Base-by-base conservation (phyloP, 2,329 filamentous ascomycete species). In the Botrytis paeoniae region DNA sequence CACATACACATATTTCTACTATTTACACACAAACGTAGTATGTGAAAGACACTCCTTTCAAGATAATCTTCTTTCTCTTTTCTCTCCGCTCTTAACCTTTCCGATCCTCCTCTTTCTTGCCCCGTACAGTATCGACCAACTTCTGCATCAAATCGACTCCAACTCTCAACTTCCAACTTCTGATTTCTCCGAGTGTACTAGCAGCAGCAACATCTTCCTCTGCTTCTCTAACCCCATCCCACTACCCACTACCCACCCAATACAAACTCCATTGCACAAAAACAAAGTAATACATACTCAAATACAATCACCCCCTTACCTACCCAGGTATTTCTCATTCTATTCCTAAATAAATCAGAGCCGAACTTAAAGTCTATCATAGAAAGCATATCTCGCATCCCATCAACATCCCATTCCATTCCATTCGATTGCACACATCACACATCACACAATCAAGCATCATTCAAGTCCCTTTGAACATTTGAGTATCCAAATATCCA, bases 81-180 rank as follows among this genome's bases (percentile, higher is more conserved):
- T 14, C 25, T n/a, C 12, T n/a, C 12, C 6, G 10, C 10, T 14
- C 25, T 51, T 3, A n/a, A n/a, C 10, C 48, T n/a, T n/a, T n/a
- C 1, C 25, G 2, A 6, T 5, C 25, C 5, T 51, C 4, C 25
- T 10, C 10, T n/a, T 0, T n/a, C 25, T 51, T 14, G 0, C 25
- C 48, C 10, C 48, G 10, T 51, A 3, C 25, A 3, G 10, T n/a
- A 51, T 51, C 12, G 22, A n/a, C 22, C 43, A 20, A 45, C 4
- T 37, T 14, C 4, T 39, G 39, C 12, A 39, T 14, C 12, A 39
- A 39, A 37, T 37, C 5, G 37, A 37, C 37, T 9, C 9, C 37
- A 35, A 35, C 2, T 35, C 32, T 35, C 37, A 37, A 39, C 39
- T 14, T 14, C 39, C 39, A 45, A 45, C 7, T 20, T 8, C 43